A percentile compares a stretch with the other conserved stretches of the same genome.
phyloP scores from a whole-genome alignment of 225 moss, liverwort and hornwort species.

The Polytrichum formosum region DNA sequence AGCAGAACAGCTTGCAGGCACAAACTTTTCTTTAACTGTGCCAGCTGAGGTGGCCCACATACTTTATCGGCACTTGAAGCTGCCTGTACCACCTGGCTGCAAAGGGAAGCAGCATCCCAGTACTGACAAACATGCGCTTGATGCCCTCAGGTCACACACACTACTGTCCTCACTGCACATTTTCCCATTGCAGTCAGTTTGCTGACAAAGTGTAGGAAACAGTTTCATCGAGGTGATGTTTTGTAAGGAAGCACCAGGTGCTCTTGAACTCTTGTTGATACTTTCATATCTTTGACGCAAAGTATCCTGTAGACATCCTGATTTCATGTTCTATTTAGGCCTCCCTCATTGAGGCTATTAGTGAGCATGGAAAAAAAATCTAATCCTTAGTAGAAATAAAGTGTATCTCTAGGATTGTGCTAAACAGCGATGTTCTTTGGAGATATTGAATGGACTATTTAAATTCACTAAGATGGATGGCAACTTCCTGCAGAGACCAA shows the following conservation, averaged over 20 bases:
- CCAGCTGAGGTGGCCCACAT: constrained; percentile 92
- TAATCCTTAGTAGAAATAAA: too few species aligned
- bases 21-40: constrained; percentile 68
- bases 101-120: constrained; percentile 97
- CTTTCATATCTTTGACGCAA: not conserved
- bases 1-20: constrained; percentile 80
- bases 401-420: too few species aligned
- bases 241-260: not conserved
- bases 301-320: not conserved
- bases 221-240: not conserved
- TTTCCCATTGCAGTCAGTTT: not conserved
- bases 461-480: too few species aligned
- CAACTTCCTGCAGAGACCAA: constrained; percentile 53
- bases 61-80: constrained; percentile 81
- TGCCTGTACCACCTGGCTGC: constrained; percentile 85
- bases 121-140: constrained; percentile 90
- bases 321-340: too few species aligned
- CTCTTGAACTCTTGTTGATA: not conserved
- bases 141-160: constrained; percentile 57
- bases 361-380: too few species aligned
- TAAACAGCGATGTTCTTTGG: too few species aligned
- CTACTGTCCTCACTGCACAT: not conserved
- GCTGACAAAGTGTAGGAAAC: not conserved
- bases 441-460: too few species aligned
- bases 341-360: too few species aligned